Base-by-base conservation (phyloP, 208 protist genomes). In the Leishmania guyanensis region DNA sequence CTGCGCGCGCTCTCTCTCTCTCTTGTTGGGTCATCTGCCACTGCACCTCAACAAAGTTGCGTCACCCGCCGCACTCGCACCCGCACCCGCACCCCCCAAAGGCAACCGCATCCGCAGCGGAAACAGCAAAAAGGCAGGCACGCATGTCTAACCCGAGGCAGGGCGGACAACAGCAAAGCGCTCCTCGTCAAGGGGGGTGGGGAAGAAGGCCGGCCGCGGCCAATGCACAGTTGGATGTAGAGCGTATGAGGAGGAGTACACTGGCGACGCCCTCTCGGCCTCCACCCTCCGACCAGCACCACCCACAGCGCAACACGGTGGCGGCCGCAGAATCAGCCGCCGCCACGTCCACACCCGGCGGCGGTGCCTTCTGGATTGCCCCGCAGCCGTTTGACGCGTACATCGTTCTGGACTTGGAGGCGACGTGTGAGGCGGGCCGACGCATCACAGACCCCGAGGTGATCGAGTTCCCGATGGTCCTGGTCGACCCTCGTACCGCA, bases 331-430 rank as follows among this genome's bases (percentile, higher is more conserved):
- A 8, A 39, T 39, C 68, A 0, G 43, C 43, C 20, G 36, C 50
- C 39, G 48, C 12, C 5, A 5, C 48, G 20, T 60, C 53, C 56
- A 39, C 36, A 29, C 3, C 53, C 53, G 26, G 53, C 66, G 53
- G 51, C 53, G 20, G 50, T 17, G 43, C 6, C 12, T 29, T 20
- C 75, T 6, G n/a, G 22, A 56, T 82, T 33, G 75, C 76, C 2
- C 46, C 65, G 33, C 82, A 83, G 79, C 83, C 75, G 14, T 86
- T 85, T 65, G 91, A 96, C 64, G 86, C 78, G 3, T 98, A 95
- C 75, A 82, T 98, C 0, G 92, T 99, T 33, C 89, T 99, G 9
- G 98, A 99, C 88, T 98, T 99, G 88, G 98, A 99, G 87, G 98
- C 98, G 5, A 99, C 95, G 26, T 99, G 98, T 74, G 90, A 97